A percentile compares a stretch with the other conserved stretches of the same genome.
Conservation (phyloP, 225 moss, liverwort and hornwort genomes). For the Lunularia cruciata region DNA sequence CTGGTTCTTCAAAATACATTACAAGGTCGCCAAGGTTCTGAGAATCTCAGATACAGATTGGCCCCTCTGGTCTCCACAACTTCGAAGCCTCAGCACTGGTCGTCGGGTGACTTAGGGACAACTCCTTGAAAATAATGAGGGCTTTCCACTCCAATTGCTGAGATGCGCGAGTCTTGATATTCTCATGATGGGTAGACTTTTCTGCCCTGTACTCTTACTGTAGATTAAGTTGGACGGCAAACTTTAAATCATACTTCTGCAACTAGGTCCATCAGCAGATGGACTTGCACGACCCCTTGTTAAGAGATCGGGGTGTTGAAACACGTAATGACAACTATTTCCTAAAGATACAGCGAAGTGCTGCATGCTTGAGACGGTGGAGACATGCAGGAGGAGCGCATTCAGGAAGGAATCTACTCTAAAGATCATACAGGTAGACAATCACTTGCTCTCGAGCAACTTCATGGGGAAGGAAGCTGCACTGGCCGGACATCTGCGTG, state of each 20-base stretch:
- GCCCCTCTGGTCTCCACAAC: not conserved
- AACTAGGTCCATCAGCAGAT: constrained; percentile 1
- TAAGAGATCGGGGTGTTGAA: not conserved
- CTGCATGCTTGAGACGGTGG: not conserved
- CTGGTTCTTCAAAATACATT: not conserved
- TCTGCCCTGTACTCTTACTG: constrained; percentile 1
- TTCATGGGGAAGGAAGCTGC: not conserved
- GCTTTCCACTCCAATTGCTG: not conserved
- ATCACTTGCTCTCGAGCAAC: constrained; percentile 17
- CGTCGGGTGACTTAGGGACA: not conserved
- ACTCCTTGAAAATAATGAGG: not conserved
- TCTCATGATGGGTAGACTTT: not conserved
- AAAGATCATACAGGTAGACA: not conserved
- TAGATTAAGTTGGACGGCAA: constrained; percentile 4
- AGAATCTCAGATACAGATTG: not conserved
- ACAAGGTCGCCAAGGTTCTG: not conserved
- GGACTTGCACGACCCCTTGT: not conserved
- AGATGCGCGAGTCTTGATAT: not conserved
- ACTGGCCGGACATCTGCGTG: constrained; percentile 20
- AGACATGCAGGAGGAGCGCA: constrained; percentile 6
- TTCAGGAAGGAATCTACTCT: not conserved
- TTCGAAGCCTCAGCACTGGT: not conserved
- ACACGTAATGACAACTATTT: constrained; percentile 1
- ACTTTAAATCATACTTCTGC: constrained; percentile 9
- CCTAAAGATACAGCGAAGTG: constrained; percentile 1